These are phyloP conservation scores for Metrosideros polymorpha DNA, from an alignment of 441 rosid genomes.

Conservation along the genomic window DNA sequence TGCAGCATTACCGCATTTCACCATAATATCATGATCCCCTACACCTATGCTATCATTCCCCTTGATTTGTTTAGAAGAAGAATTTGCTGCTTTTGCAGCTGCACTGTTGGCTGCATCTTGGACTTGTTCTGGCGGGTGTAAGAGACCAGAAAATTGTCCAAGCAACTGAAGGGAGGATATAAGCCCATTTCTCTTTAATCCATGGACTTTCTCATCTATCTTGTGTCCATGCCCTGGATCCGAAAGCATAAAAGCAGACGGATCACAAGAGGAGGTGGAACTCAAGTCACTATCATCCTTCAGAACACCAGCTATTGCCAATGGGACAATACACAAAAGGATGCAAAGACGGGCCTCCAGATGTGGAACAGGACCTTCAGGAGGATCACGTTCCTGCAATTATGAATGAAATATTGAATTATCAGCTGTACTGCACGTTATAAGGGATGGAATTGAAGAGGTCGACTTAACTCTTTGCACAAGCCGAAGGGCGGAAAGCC, in stretches of 20 bases:
- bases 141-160: conserved; percentile 44
- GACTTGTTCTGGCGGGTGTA: conserved; percentile 44
- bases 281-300: conserved; percentile 16
- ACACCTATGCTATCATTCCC: conserved; percentile 14
- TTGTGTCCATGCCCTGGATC: conserved; percentile 16
- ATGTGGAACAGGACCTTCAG: conserved; percentile 66
- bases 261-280: conserved; percentile 18
- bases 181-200: conserved; percentile 29
- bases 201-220: conserved; percentile 15
- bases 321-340: conserved; percentile 53
- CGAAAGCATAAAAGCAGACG: conserved; percentile 3
- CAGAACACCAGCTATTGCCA: conserved; percentile 43
- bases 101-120: conserved; percentile 38
- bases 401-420: conserved; percentile 4
- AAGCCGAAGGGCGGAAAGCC: conserved; percentile 71
- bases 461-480: conserved; percentile 53
- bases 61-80: conserved; percentile 27
- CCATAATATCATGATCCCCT: conserved; percentile 9
- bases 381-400: conserved; percentile 48
- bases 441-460: neutral
- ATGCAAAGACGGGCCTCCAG: conserved; percentile 54
- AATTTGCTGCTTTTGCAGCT: conserved; percentile 44
- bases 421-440: neutral
- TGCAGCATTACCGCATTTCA: conserved; percentile 27
- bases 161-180: conserved; percentile 48